These are phyloP conservation scores for Neocucurbitaria cava DNA, from an alignment of 2,329 filamentous ascomycete genomes.

Conservation along the genomic window DNA sequence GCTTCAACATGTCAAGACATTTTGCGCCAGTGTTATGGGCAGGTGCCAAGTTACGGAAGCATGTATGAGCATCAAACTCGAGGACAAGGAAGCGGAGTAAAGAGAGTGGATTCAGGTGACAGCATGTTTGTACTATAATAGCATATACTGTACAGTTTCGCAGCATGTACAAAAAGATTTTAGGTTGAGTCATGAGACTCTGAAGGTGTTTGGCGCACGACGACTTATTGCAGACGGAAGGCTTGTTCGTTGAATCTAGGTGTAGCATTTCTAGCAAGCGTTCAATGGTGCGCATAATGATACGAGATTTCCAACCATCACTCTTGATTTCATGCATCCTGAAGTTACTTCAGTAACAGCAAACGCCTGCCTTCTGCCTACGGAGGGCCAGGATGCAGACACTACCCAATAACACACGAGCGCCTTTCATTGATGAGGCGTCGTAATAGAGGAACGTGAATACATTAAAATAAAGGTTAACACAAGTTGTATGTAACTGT, in stretches of 20 bases:
- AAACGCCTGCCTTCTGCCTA: no score
- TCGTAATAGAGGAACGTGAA: no score
- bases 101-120: not conserved
- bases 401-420: no score
- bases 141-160: not conserved
- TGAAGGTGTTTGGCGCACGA: not conserved
- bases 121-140: not conserved
- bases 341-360: no score
- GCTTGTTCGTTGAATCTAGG: not conserved
- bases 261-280: not conserved
- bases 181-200: not conserved
- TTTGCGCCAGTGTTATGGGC: slow-evolving; percentile 60
- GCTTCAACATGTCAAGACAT: slow-evolving; percentile 59
- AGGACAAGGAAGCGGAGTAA: not conserved
- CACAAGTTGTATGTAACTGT: no score
- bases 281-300: not conserved
- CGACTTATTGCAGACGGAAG: not conserved
- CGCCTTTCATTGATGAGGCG: no score
- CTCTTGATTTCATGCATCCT: no score
- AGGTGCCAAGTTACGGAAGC: slow-evolving; percentile 54
- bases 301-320: not conserved
- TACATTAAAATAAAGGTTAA: no score
- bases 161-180: not conserved
- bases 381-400: no score
- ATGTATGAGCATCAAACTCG: slow-evolving; percentile 31